Evolutionary conservation across 371 early-diverging fungal genomes (phyloP), one percentile per base, ranked within the genome.

Genomic region (Mucor irregularis): DNA sequence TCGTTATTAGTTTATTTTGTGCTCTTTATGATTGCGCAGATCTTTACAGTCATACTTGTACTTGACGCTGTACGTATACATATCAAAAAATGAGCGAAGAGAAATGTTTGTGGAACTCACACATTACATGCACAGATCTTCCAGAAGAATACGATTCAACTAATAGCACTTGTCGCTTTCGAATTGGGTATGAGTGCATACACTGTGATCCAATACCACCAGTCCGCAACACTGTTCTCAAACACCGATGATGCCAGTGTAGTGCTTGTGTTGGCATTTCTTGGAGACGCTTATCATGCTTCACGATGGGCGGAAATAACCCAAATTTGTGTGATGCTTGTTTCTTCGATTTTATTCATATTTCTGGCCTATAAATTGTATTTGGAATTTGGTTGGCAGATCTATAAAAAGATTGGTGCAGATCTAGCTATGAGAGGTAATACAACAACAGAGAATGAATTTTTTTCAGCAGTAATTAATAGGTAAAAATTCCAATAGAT

Each of bases 381-480:
- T 52, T 58, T 76, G 2, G 77, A 76, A 45, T 76, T 76, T 62
- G 77, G 77, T 28, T 96, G 95, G 95, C 89, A 87, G 63, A 91
- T 96, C 30, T 96, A 93, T 74, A 94, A 94, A 70, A 86, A 90
- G 71, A 92, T 96, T 66, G 96, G 96, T 2, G 94, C 96, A 5
- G 94, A 95, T 67, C 79, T 93, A 48, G 73, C 79, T 28, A 93
- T 93, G 83, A 76, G 90, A 73, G 80, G 92, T 92, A 83, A 58
- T 24, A 5, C 13, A 38, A 39, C 28, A 37, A 16, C n/a, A 49
- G 10, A 25, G 10, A 35, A 22, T 7, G 3, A 13, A n/a, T n/a
- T n/a, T n/a, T n/a, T n/a, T n/a, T n/a, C n/a, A n/a, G 31, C 31
- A 31, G 5, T 31, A 31, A 31, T 7, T n/a, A 25, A 21, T 13